These are phyloP conservation scores for Rhytidiadelphus loreus DNA, from an alignment of 225 moss, liverwort and hornwort genomes.

Conservation along the genomic window DNA sequence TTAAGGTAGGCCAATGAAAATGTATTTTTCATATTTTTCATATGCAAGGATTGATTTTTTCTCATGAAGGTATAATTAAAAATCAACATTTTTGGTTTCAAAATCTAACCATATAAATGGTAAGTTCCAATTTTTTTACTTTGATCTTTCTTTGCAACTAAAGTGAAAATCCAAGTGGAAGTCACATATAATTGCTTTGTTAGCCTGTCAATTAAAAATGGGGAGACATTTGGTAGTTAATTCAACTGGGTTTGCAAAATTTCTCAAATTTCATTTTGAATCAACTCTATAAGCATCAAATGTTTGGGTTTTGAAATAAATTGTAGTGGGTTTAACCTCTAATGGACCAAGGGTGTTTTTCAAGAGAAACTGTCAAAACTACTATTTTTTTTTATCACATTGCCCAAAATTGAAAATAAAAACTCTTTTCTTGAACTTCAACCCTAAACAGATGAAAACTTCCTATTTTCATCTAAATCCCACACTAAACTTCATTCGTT, in stretches of 20 bases:
- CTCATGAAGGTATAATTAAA: not conserved
- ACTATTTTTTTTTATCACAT: too few species aligned
- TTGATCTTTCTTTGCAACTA: not conserved
- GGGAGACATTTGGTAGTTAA: not conserved
- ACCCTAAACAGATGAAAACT: too few species aligned
- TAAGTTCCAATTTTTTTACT: not conserved
- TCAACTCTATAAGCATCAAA: not conserved
- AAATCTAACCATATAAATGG: not conserved
- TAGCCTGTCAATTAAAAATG: rapidly evolving
- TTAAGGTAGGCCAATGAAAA: too few species aligned
- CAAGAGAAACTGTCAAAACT: too few species aligned
- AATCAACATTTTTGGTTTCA: too few species aligned
- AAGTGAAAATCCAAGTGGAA: not conserved
- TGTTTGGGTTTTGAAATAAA: not conserved
- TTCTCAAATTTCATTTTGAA: not conserved
- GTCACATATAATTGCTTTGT: not conserved
- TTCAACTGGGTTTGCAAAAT: not conserved
- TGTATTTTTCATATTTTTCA: not conserved
- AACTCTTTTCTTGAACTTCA: too few species aligned
- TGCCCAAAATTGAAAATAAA: too few species aligned
- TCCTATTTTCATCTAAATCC: too few species aligned
- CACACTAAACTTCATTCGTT: too few species aligned
- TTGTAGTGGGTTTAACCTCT: not conserved
- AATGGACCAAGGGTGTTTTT: too few species aligned
- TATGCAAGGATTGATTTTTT: not conserved